Conservation (phyloP, 305 asterid species). For the Rubia balearica region DNA sequence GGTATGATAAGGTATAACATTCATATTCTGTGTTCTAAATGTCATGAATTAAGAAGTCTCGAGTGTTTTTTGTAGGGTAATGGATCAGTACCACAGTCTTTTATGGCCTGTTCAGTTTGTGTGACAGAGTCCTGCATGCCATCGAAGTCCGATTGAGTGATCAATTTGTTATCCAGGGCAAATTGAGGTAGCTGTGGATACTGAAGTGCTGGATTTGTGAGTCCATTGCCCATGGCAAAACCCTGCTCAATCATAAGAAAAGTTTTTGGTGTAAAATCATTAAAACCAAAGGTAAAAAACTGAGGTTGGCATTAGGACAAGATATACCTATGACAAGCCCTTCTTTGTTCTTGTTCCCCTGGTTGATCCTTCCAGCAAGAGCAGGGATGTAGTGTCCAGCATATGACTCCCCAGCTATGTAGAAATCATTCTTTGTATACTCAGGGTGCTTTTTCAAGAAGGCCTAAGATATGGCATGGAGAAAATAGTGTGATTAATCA, state of each 20-base stretch:
- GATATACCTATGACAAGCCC: neutral
- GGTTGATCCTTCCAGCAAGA: conserved; percentile 11
- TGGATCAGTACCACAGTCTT: conserved; percentile 29
- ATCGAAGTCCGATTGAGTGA: conserved; percentile 14
- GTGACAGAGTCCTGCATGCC: conserved; percentile 13
- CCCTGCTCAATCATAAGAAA: conserved; percentile 8
- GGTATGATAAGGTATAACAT: neutral
- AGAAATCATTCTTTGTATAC: conserved; percentile 4
- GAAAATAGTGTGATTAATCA: neutral
- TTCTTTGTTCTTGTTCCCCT: conserved; percentile 7
- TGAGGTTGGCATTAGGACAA: neutral
- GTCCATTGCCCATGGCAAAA: conserved; percentile 9
- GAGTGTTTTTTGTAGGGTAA: neutral
- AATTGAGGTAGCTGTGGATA: neutral
- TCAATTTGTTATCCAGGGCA: conserved; percentile 4
- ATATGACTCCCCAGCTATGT: conserved; percentile 5
- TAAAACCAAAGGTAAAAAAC: conserved; percentile 21
- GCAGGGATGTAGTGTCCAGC: conserved; percentile 4
- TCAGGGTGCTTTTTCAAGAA: conserved; percentile 4
- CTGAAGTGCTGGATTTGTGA: conserved; percentile 10
- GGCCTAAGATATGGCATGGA: neutral
- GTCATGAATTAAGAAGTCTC: neutral
- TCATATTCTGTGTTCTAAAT: neutral
- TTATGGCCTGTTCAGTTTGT: conserved; percentile 19
- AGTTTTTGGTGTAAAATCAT: conserved; percentile 11